These are phyloP conservation scores for Fusarium sp. DNA, from an alignment of 2,329 filamentous ascomycete species.

Conservation along the genomic window DNA sequence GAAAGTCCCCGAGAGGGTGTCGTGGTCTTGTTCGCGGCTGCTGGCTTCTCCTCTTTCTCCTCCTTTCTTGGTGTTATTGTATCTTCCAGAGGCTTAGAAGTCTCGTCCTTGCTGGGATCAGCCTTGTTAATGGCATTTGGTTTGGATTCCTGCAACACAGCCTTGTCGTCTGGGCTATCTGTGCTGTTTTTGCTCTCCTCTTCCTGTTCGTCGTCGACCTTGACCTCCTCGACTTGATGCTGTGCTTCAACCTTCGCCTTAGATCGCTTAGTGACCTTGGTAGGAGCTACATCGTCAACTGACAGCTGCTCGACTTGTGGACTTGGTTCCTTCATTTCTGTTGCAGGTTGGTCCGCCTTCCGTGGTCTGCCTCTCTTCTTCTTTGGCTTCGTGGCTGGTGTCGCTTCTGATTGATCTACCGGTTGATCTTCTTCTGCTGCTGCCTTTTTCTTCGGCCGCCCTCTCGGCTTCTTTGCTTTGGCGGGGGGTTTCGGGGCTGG, in stretches of 20 bases:
- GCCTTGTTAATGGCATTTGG: slow-evolving; percentile 1
- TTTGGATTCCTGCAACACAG: slow-evolving; percentile 24
- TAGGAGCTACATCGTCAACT: slow-evolving; percentile 2
- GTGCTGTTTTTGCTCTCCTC: neutral
- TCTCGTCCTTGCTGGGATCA: slow-evolving; percentile 3
- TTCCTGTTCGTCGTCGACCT: slow-evolving; percentile 8
- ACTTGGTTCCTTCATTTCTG: slow-evolving; percentile 8
- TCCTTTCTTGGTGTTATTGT: slow-evolving; percentile 8
- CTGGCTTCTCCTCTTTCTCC: slow-evolving; percentile 3
- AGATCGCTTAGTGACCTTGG: slow-evolving; percentile 10
- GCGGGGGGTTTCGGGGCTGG: neutral
- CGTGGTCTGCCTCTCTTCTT: slow-evolving; percentile 58
- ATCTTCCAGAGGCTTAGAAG: slow-evolving; percentile 2
- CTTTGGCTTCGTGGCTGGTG: slow-evolving; percentile 36
- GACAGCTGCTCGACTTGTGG: slow-evolving; percentile 6
- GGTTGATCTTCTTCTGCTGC: slow-evolving; percentile 17
- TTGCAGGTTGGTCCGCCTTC: slow-evolving; percentile 47
- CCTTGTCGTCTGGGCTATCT: neutral
- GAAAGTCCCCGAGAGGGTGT: slow-evolving; percentile 33
- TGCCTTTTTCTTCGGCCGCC: slow-evolving; percentile 48
- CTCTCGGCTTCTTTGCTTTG: slow-evolving; percentile 47
- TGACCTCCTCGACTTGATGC: neutral
- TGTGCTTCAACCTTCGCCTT: slow-evolving; percentile 5
- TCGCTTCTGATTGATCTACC: slow-evolving; percentile 20
- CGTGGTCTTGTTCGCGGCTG: slow-evolving; percentile 10